phyloP scores from a whole-genome alignment of 2,329 filamentous ascomycete species.

The Aureobasidium pullulans region DNA sequence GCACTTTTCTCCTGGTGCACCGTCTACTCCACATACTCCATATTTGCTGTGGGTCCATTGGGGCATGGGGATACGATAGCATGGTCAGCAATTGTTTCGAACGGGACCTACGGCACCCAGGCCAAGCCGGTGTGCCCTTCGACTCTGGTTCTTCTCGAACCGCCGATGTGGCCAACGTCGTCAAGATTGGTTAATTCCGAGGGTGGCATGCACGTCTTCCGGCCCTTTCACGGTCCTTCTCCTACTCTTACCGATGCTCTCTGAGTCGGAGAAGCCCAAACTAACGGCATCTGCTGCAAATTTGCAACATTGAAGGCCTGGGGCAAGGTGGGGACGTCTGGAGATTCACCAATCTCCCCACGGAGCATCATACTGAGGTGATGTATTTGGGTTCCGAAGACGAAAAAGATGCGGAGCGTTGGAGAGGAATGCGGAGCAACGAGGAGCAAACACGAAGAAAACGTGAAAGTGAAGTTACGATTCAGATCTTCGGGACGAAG shows the following conservation, averaged over 20 bases:
- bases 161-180: not conserved
- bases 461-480: not conserved
- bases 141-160: not conserved
- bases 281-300: not conserved
- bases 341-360: constrained; percentile 10
- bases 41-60: constrained; percentile 12
- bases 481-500: not conserved
- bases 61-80: constrained; percentile 4
- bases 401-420: constrained; percentile 10
- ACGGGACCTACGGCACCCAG: constrained; percentile 1
- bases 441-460: not conserved
- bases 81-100: constrained; percentile 10
- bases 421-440: not conserved
- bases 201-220: not conserved
- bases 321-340: constrained; percentile 5
- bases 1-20: not conserved
- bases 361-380: constrained; percentile 3
- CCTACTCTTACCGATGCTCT: not conserved
- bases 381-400: constrained; percentile 2
- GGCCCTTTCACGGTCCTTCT: constrained; percentile 8
- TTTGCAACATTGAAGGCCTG: not conserved
- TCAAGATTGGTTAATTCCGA: constrained; percentile 1
- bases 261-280: not conserved
- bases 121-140: constrained; percentile 1
- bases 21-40: constrained; percentile 12